phyloP scores from a whole-genome alignment of 805 yeast genomes.

The Sugiyamaella americana region DNA sequence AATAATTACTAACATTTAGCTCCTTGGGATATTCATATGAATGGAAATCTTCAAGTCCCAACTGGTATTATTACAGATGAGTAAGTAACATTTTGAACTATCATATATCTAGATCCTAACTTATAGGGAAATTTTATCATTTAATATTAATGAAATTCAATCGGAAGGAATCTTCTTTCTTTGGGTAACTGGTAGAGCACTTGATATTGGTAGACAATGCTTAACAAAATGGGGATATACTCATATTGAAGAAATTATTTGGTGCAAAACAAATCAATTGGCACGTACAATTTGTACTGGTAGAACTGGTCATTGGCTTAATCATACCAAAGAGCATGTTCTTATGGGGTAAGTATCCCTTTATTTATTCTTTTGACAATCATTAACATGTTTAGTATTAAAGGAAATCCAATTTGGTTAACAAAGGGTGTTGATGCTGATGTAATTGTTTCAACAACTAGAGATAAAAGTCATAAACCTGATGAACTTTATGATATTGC shows the following conservation, averaged over 20 bases:
- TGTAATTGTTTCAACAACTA: slow-evolving; percentile 69
- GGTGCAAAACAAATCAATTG: slow-evolving; percentile 88
- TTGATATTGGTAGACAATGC: slow-evolving; percentile 79
- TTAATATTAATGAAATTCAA: slow-evolving; percentile 65
- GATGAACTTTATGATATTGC: slow-evolving; percentile 83
- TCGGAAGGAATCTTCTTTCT: slow-evolving; percentile 76
- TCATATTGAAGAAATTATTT: slow-evolving; percentile 71
- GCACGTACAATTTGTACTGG: slow-evolving; percentile 90
- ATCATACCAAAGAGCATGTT: slow-evolving; percentile 89
- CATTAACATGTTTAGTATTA: slow-evolving; percentile 35
- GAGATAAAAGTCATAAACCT: slow-evolving; percentile 88
- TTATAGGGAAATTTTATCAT: slow-evolving; percentile 62
- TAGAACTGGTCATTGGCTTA: slow-evolving; percentile 94
- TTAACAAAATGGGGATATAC: slow-evolving; percentile 76
- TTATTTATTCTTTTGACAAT: background rate
- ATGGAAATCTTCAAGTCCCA: slow-evolving; percentile 28
- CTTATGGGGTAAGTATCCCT: slow-evolving; percentile 52
- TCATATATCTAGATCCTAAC: slow-evolving; percentile 43
- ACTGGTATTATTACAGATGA: slow-evolving; percentile 21
- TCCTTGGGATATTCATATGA: slow-evolving; percentile 96
- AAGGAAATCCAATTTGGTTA: slow-evolving; percentile 75
- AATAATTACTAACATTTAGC: slow-evolving; percentile 29
- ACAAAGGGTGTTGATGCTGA: slow-evolving; percentile 64
- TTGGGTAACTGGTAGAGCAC: slow-evolving; percentile 95
- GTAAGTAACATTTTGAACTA: slow-evolving; percentile 7